phyloP scores from a whole-genome alignment of 306 rosid species.

The Gillenia trifoliata region DNA sequence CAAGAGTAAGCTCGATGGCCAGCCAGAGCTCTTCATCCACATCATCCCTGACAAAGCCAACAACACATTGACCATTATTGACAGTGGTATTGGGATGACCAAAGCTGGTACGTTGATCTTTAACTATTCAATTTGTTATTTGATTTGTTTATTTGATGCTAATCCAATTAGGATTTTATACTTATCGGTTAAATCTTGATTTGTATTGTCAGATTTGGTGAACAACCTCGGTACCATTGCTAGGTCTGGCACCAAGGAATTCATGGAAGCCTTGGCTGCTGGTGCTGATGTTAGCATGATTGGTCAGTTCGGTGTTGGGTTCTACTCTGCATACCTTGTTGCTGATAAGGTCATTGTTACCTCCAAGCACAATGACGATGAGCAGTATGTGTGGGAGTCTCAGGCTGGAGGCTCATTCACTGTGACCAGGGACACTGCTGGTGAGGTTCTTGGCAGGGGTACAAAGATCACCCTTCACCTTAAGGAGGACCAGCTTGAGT shows the following conservation, averaged over 20 bases:
- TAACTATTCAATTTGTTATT: too few species aligned
- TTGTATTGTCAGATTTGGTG: conserved; percentile 64
- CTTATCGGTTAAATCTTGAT: background rate
- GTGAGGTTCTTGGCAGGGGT: conserved; percentile 84
- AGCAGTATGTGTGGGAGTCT: conserved; percentile 93
- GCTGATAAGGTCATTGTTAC: conserved; percentile 88
- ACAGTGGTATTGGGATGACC: conserved; percentile 96
- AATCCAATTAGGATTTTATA: background rate
- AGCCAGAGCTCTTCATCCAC: conserved; percentile 87
- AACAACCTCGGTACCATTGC: conserved; percentile 97
- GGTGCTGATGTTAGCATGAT: conserved; percentile 99
- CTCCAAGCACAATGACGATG: conserved; percentile 89
- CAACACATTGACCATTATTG: conserved; percentile 68
- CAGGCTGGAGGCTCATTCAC: conserved; percentile 97
- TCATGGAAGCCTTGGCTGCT: conserved; percentile 96
- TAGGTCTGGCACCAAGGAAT: conserved; percentile 95
- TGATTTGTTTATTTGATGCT: background rate
- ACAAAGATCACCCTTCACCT: conserved; percentile 68
- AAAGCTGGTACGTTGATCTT: conserved; percentile 63
- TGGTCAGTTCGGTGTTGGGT: conserved; percentile 97
- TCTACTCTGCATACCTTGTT: conserved; percentile 88
- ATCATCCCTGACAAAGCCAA: conserved; percentile 77
- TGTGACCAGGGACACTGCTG: conserved; percentile 73
- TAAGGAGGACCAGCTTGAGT: conserved; percentile 96
- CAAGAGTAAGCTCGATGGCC: conserved; percentile 90